phyloP scores from a whole-genome alignment of 2,329 filamentous ascomycete species.

The Cryphonectria nitschkei region DNA sequence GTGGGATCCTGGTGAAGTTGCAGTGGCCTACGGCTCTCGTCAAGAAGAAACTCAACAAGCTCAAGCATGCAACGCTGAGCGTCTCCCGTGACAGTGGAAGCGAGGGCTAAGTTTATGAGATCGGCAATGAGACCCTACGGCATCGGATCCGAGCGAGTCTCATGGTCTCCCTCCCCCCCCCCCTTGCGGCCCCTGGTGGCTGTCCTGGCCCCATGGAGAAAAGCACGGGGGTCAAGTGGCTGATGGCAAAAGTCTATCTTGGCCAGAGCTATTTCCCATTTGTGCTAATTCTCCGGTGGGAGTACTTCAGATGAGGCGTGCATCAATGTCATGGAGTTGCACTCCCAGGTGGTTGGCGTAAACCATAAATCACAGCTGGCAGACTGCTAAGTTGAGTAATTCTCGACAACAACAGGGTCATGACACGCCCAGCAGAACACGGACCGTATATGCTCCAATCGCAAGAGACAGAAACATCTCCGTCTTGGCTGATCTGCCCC shows the following conservation, averaged over 20 bases:
- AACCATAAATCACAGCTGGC: slow-evolving; percentile 2
- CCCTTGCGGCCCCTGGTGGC: no score
- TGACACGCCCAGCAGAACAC: not conserved
- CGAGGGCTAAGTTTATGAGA: not conserved
- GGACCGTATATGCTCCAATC: not conserved
- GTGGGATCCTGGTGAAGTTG: no score
- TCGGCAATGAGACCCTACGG: slow-evolving; percentile 4
- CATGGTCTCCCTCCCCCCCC: not conserved
- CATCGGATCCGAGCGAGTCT: not conserved
- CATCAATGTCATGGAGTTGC: slow-evolving; percentile 7
- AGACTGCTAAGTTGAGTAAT: not conserved
- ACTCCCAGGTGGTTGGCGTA: not conserved
- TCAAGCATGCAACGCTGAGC: not conserved
- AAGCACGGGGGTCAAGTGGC: not conserved
- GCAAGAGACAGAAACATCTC: not conserved
- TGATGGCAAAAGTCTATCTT: not conserved
- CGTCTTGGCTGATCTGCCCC: not conserved
- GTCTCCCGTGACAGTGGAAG: slow-evolving; percentile 9
- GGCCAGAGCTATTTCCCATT: slow-evolving; percentile 5
- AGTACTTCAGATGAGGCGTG: not conserved
- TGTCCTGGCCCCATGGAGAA: not conserved
- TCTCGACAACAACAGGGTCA: not conserved
- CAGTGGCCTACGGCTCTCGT: not conserved
- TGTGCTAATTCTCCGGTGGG: not conserved
- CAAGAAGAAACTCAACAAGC: not conserved